Evolutionary conservation across 2,329 filamentous ascomycete species (phyloP).

Genomic region (Colletotrichum melonis): DNA sequence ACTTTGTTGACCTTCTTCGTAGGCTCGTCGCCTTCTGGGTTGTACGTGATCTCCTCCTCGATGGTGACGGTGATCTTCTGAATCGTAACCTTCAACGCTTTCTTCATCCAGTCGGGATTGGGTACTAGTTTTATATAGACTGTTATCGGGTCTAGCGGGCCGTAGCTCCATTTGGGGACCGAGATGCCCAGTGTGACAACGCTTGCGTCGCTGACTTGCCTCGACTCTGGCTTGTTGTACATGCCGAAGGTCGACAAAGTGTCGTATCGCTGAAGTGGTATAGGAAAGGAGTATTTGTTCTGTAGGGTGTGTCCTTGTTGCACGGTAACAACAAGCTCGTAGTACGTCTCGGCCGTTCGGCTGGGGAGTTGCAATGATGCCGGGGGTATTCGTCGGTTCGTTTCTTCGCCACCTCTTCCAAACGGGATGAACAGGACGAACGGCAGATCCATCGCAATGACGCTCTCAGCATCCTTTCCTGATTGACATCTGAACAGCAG

Average conservation of each 20-base stretch:
- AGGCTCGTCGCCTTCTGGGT: constrained; percentile 96
- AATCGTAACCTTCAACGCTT: constrained; percentile 92
- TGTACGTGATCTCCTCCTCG: constrained; percentile 98
- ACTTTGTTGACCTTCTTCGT: constrained; percentile 90
- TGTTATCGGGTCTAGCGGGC: constrained; percentile 92
- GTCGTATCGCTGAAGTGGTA: constrained; percentile 93
- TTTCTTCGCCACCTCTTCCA: constrained; percentile 89
- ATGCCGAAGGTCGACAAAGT: constrained; percentile 98
- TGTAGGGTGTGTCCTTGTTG: constrained; percentile 90
- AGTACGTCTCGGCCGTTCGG: constrained; percentile 95
- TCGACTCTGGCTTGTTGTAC: constrained; percentile 96
- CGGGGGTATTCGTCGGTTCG: constrained; percentile 88
- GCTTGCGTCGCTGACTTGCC: constrained; percentile 87
- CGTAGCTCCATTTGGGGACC: constrained; percentile 95
- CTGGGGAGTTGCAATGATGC: constrained; percentile 91
- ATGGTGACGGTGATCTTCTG: constrained; percentile 93
- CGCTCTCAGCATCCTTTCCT: constrained; percentile 86
- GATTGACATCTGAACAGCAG: constrained; percentile 87
- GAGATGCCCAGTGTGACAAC: constrained; percentile 92
- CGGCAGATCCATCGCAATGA: constrained; percentile 95
- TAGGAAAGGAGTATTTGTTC: constrained; percentile 90
- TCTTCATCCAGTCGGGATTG: constrained; percentile 90
- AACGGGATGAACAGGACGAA: constrained; percentile 98
- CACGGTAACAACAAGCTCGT: constrained; percentile 95
- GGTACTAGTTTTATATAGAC: constrained; percentile 95